Evolutionary conservation across 345 rosid species (phyloP).

Genomic region (Heritiera littoralis): DNA sequence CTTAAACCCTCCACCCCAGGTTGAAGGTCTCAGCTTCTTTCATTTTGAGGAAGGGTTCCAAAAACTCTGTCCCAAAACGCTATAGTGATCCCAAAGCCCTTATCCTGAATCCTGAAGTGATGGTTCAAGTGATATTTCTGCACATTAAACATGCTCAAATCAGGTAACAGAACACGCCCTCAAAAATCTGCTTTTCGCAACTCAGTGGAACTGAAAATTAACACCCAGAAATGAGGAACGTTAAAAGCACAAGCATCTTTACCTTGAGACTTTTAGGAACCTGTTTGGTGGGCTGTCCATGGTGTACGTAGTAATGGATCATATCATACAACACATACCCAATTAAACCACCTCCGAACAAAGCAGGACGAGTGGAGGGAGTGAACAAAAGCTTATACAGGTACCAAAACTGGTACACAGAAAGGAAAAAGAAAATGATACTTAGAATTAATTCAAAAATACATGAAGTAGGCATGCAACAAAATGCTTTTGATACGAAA

Average conservation of each 20-base stretch:
- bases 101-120: constrained; percentile 83
- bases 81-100: constrained; percentile 89
- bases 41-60: constrained; percentile 66
- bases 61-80: constrained; percentile 82
- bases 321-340: constrained; percentile 89
- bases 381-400: constrained; percentile 52
- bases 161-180: background rate
- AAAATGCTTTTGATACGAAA: no score
- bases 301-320: constrained; percentile 90
- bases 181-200: background rate
- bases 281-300: constrained; percentile 72
- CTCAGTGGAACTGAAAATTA: background rate
- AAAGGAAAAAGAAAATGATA: background rate
- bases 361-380: constrained; percentile 69
- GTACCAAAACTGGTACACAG: constrained; percentile 69
- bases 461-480: background rate
- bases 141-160: constrained; percentile 27
- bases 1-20: no score
- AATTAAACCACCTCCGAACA: constrained; percentile 84
- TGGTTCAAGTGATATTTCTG: constrained; percentile 96
- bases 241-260: constrained; percentile 20
- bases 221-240: no score
- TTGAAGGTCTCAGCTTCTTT: constrained; percentile 32
- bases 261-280: constrained; percentile 77
- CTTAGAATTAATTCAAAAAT: background rate